These are phyloP conservation scores for Trichoderma lentiforme DNA, from an alignment of 2,329 filamentous ascomycete species.

Conservation along the genomic window DNA sequence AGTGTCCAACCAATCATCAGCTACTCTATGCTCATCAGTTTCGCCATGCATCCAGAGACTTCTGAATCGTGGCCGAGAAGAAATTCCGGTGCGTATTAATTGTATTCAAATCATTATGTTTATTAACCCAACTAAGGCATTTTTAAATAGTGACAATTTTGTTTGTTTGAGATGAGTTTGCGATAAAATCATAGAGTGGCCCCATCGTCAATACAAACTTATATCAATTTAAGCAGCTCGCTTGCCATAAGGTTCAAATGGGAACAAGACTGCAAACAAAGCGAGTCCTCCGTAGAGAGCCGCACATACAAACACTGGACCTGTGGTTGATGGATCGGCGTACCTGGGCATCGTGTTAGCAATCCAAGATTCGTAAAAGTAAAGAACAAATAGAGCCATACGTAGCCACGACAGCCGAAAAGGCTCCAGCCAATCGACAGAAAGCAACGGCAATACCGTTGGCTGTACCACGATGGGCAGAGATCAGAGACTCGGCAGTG, in stretches of 20 bases:
- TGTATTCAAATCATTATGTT: neutral
- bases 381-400: slow-evolving; percentile 24
- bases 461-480: slow-evolving; percentile 56
- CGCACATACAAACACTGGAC: slow-evolving; percentile 63
- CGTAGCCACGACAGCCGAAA: slow-evolving; percentile 61
- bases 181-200: neutral
- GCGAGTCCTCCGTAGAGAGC: slow-evolving; percentile 59
- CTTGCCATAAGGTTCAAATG: slow-evolving; percentile 60
- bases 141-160: neutral
- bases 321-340: slow-evolving; percentile 52
- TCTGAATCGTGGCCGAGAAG: no score
- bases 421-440: slow-evolving; percentile 65
- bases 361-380: no score
- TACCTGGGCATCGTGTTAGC: neutral
- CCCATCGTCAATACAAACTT: neutral
- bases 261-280: slow-evolving; percentile 49
- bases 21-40: no score
- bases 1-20: no score
- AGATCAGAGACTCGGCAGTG: slow-evolving; percentile 50
- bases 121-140: neutral
- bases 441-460: slow-evolving; percentile 45
- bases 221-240: slow-evolving; percentile 40
- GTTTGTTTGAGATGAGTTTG: neutral
- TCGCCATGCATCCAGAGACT: no score
- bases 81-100: neutral